Evolutionary conservation across 2,329 filamentous ascomycete species (phyloP).

Genomic region (Diaporthe longicolla): DNA sequence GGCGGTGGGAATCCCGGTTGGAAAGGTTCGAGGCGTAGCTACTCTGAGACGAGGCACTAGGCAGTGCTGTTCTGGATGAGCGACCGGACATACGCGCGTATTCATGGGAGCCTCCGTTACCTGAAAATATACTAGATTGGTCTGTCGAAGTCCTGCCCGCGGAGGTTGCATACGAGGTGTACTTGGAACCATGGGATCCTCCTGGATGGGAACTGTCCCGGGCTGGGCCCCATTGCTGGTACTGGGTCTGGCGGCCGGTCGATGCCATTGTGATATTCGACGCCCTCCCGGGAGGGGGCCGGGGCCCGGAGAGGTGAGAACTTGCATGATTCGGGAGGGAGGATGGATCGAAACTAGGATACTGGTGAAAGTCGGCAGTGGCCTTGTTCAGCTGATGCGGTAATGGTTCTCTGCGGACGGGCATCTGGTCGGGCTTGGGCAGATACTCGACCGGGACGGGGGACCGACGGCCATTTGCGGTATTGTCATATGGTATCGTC

Average conservation of each 20-base stretch:
- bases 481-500: slow-evolving; percentile 87
- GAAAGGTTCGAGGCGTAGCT: slow-evolving; percentile 65
- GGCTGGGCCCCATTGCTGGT: slow-evolving; percentile 82
- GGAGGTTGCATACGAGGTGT: slow-evolving; percentile 74
- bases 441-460: slow-evolving; percentile 82
- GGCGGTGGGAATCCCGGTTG: slow-evolving; percentile 69
- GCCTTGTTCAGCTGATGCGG: slow-evolving; percentile 88
- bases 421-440: slow-evolving; percentile 74
- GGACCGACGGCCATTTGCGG: slow-evolving; percentile 74
- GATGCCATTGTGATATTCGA: slow-evolving; percentile 79
- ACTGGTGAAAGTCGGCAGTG: slow-evolving; percentile 88
- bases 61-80: slow-evolving; percentile 67
- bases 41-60: slow-evolving; percentile 69
- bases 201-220: slow-evolving; percentile 68
- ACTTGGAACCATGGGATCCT: slow-evolving; percentile 68
- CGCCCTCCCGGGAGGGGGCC: slow-evolving; percentile 66
- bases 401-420: slow-evolving; percentile 77
- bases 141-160: slow-evolving; percentile 70
- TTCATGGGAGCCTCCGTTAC: slow-evolving; percentile 64
- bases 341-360: slow-evolving; percentile 78
- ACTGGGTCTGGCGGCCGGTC: slow-evolving; percentile 79
- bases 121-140: slow-evolving; percentile 70
- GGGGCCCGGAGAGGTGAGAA: slow-evolving; percentile 72
- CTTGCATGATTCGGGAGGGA: slow-evolving; percentile 62
- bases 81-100: slow-evolving; percentile 54